Conservation (phyloP, 768 basidiomycete genomes). For the Botryobasidium botryosum region DNA sequence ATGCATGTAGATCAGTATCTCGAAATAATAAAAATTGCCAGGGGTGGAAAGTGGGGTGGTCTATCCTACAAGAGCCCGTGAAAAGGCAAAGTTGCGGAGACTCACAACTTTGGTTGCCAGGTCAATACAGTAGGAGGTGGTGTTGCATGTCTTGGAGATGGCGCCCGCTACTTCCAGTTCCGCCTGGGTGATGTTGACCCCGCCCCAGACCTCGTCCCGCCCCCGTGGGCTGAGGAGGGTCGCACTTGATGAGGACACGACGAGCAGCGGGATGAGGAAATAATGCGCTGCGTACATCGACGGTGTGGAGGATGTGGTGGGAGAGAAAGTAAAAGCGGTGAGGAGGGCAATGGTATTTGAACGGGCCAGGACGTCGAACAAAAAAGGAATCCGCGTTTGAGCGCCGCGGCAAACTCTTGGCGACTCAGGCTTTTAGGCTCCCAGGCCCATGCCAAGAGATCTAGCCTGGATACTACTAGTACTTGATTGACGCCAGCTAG, state of each 20-base stretch:
- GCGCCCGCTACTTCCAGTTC: background rate
- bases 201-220: slow-evolving; percentile 2
- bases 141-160: slow-evolving; percentile 7
- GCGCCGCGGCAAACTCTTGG: too few species aligned
- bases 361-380: too few species aligned
- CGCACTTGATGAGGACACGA: background rate
- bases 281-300: too few species aligned
- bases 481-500: too few species aligned
- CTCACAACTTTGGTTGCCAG: background rate
- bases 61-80: background rate
- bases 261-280: background rate
- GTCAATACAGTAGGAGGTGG: slow-evolving; percentile 1
- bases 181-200: slow-evolving; percentile 3
- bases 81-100: too few species aligned
- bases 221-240: background rate
- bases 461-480: too few species aligned
- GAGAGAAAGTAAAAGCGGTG: too few species aligned
- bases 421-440: too few species aligned
- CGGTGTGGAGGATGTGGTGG: too few species aligned
- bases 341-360: too few species aligned
- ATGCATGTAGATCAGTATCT: background rate
- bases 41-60: background rate
- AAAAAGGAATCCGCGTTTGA: too few species aligned
- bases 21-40: background rate
- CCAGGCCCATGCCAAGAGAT: too few species aligned